Base-by-base conservation (phyloP, 202 grass and related monocot genomes). In the Digitaria exilis region DNA sequence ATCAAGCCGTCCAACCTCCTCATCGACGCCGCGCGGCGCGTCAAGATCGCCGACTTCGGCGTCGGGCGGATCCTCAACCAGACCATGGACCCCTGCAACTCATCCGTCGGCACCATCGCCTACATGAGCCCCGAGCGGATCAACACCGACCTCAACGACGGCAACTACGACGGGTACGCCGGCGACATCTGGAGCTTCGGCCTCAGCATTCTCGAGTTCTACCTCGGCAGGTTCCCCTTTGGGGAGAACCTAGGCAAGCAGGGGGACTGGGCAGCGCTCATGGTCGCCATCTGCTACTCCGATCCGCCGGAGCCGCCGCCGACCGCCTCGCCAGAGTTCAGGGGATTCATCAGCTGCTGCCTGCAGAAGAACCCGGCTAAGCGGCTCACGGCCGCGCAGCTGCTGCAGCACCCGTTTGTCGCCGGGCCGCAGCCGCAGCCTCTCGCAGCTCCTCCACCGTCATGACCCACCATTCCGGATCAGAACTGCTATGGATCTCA, bases 61-160 rank as follows among this genome's bases (percentile, higher is more conserved):
- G 89, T 98, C 0, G 89, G 90, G 0, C 63, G 91, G 0, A 98
- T 95, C 82, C 82, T 98, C 18, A 92, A 84, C 61, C 92, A 93
- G 87, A 93, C 92, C 80, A 93, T 98, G 89, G 92, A 98, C 58
- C 92, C 92, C 18, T 95, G 92, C 74, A 89, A 98, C 77, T 98
- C 96, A 2, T 79, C 90, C 7, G 96, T 98, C 6, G 92, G 92
- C 7, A 98, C 96, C 63, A 90, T 98, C 82, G 92, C 96, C 2
- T 98, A 95, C 89, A 98, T 98, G 96, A 98, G 92, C 91, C 96
- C 96, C 10, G 92, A 98, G 82, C 83, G 92, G 29, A 98, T 98
- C 80, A 90, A 98, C 85, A 98, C 89, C 35, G 92, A 95, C 67
- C 74, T 98, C 82, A 95, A 95, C 89, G 68, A 95, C 49, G 91